These are phyloP conservation scores for Aspergillus asperescens DNA, from an alignment of 495 filamentous ascomycete species.

Conservation along the genomic window DNA sequence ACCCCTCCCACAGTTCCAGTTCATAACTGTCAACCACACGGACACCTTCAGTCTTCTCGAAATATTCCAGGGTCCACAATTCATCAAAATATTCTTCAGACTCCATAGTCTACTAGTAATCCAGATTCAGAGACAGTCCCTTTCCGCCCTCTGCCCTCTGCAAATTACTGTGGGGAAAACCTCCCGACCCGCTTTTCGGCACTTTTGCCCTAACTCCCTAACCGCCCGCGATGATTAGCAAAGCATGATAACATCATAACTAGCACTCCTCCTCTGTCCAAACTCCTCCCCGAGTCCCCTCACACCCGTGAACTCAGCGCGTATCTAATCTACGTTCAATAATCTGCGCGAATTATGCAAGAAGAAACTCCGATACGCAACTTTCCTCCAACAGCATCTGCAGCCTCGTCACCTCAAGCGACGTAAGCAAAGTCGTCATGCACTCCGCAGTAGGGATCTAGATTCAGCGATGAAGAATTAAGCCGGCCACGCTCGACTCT, in stretches of 20 bases:
- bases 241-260: background rate
- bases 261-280: background rate
- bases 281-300: background rate
- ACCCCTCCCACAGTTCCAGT: no score
- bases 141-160: no score
- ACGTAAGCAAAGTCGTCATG: conserved; percentile 26
- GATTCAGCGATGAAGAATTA: conserved; percentile 1
- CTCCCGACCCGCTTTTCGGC: conserved; percentile 4
- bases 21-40: conserved; percentile 7
- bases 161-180: background rate
- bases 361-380: background rate
- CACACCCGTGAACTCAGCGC: no score
- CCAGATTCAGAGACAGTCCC: no score
- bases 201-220: conserved; percentile 3
- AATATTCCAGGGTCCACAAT: no score
- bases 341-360: background rate
- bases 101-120: no score
- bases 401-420: conserved; percentile 13
- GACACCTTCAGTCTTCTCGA: no score
- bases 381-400: background rate
- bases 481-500: no score
- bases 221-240: background rate
- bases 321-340: background rate
- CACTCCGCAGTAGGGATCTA: conserved; percentile 19
- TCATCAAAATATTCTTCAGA: no score